phyloP scores from a whole-genome alignment of 2,329 filamentous ascomycete genomes.

The Fusarium domesticum region DNA sequence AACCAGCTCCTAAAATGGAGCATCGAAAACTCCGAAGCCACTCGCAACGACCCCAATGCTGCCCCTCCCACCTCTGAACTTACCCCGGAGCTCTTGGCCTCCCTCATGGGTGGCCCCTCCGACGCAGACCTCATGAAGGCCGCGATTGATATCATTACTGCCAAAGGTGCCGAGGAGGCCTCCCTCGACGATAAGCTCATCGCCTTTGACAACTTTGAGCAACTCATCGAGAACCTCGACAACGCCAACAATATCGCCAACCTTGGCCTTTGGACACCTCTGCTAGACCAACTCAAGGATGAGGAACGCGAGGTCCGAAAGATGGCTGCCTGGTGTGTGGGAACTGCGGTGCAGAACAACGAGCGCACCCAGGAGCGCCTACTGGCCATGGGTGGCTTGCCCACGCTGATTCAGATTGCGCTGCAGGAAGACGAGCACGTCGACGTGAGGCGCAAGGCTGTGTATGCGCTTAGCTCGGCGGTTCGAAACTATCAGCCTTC shows the following conservation, averaged over 20 bases:
- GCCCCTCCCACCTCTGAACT: conserved; percentile 44
- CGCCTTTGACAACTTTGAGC: conserved; percentile 94
- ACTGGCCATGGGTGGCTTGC: conserved; percentile 62
- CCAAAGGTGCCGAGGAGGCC: conserved; percentile 53
- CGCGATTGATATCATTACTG: conserved; percentile 72
- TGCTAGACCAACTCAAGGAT: conserved; percentile 67
- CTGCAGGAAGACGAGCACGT: conserved; percentile 57
- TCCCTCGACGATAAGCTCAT: conserved; percentile 72
- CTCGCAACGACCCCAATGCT: conserved; percentile 31
- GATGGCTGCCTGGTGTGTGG: conserved; percentile 92
- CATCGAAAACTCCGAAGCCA: conserved; percentile 47
- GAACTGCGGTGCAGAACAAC: conserved; percentile 97
- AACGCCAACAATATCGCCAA: conserved; percentile 92
- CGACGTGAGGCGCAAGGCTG: conserved; percentile 76
- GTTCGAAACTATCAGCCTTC: conserved; percentile 87
- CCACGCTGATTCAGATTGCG: conserved; percentile 64
- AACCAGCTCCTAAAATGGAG: conserved; percentile 81
- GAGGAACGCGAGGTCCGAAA: conserved; percentile 69
- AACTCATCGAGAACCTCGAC: conserved; percentile 87
- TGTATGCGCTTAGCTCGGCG: conserved; percentile 83
- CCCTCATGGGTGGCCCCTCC: conserved; percentile 78
- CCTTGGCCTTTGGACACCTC: conserved; percentile 75
- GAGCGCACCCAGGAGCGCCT: conserved; percentile 74
- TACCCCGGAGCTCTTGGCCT: conserved; percentile 66
- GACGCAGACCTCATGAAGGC: conserved; percentile 91